phyloP scores from a whole-genome alignment of 2,329 filamentous ascomycete genomes.

The Scedosporium dehoogii region DNA sequence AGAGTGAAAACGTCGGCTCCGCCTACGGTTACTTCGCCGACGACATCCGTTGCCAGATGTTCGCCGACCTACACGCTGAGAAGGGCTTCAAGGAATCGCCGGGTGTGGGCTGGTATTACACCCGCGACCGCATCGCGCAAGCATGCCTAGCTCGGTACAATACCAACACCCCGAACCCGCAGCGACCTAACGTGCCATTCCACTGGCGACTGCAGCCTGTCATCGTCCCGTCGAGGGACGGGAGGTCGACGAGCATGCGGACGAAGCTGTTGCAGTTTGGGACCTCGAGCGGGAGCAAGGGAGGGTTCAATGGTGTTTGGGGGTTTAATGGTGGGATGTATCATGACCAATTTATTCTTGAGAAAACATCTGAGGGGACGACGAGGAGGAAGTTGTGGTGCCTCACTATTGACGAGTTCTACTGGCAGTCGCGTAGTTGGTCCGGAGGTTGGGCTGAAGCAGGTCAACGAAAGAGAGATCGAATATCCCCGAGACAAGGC shows the following conservation, averaged over 20 bases:
- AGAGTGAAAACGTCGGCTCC: conserved; percentile 3
- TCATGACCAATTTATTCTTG: conserved; percentile 4
- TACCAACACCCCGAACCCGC: conserved; percentile 3
- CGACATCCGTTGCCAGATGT: conserved; percentile 5
- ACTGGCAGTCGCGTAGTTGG: conserved; percentile 4
- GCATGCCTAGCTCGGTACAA: conserved; percentile 2
- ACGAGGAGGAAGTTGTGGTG: conserved; percentile 4
- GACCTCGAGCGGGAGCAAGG: not conserved
- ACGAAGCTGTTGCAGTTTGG: conserved; percentile 4
- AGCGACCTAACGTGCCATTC: conserved; percentile 1
- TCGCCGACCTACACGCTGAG: conserved; percentile 3
- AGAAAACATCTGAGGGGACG: not conserved
- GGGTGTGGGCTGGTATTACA: not conserved
- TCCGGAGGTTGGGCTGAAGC: not conserved
- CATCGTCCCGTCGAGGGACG: not conserved
- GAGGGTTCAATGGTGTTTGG: not conserved
- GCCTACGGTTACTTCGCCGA: conserved; percentile 6
- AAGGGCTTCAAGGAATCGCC: conserved; percentile 5
- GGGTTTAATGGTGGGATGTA: conserved; percentile 6
- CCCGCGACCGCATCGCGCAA: conserved; percentile 4
- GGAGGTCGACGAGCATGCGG: not conserved
- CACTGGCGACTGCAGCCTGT: conserved; percentile 4
- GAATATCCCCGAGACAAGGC: not conserved
- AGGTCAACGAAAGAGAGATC: not conserved
- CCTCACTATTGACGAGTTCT: conserved; percentile 6